Base-by-base conservation (phyloP, 257 asterid genomes). In the Pogostemon cablin region DNA sequence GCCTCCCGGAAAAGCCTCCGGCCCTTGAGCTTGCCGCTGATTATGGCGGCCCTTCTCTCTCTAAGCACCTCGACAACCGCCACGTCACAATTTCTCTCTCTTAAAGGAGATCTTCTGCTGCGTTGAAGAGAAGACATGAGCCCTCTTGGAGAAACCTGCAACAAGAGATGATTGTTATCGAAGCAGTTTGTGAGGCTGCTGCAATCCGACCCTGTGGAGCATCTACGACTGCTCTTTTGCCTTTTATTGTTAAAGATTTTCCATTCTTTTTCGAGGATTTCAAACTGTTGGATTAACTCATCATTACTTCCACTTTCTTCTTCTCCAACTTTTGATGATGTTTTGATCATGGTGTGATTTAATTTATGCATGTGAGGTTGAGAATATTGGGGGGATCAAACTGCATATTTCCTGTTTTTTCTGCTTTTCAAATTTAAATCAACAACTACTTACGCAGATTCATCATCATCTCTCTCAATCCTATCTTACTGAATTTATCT, bases 41-140 rank as follows among this genome's bases (percentile, higher is more conserved):
- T 65, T 10, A 82, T 56, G 11, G 76, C 84, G 2, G 52, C 82
- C 72, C 78, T 69, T 55, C 89, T 64, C 17, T 85, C 82, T 52
- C 64, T 44, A 9, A 82, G 38, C 6, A 80, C 71, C 55, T 84
- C 89, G 34, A 75, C 73, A 50, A 76, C 73, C 2, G 72, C 75
- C 41, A 47, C 3, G 50, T 79, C 86, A 56, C 71, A 68, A 6
- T 69, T 76, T 42, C 43, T 72, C 35, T 62, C 71, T 47, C 73
- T 71, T 75, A 74, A 68, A 34, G 42, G 49, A 41, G 83, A 78
- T 4, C 79, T 65, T 52, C 55, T 41, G 35, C 0, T 64, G 54
- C 40, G 71, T 39, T 82, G 86, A 9, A 82, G 72, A 63, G 76
- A 72, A 47, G 78, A 62, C 85, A 80, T 82, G 56, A 80, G 60